Evolutionary conservation across 202 grass and related monocot species (phyloP), one percentile per base, ranked within the genome.

Genomic region (Zizania palustris): DNA sequence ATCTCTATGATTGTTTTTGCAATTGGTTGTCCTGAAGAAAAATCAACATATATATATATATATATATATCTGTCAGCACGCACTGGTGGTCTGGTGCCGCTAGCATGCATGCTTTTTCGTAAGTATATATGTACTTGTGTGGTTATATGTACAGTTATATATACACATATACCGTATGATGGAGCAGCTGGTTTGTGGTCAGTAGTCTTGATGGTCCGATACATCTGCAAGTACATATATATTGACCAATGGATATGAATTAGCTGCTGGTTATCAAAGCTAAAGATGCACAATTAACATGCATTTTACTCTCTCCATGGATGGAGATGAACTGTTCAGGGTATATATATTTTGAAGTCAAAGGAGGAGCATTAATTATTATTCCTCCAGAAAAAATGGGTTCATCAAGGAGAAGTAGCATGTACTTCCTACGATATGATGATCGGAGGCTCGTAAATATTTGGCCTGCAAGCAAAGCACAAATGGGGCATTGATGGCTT

Each of bases 121-220:
- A 34, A 51, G 18, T n/a, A n/a, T n/a, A n/a, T n/a, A n/a, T n/a
- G n/a, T n/a, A 56, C 28, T 28, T 28, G 46, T 28, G 46, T 63
- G 12, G 11, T 18, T 7, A 8, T 55, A 55, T 54, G 2, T 28
- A 28, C 28, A 28, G 28, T 28, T 28, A 18, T n/a, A 18, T n/a
- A 51, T 0, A 51, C 53, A 61, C 50, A 36, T 39, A 36, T 71
- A 67, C 89, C 89, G 37, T 82, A 86, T 63, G 85, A 80, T 44
- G 81, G 49, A 49, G 71, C 75, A 71, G 84, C 51, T 74, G 86
- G 80, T 59, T 69, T 92, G 76, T 91, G 85, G 76, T 96, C 92
- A 75, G 89, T 90, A 18, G 89, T 96, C 78, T 92, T 96, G 83
- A 96, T 89, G 42, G 92, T 96, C 53, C 92, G 81, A 60, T 96